Percentiles rank a stretch among this genome's conserved stretches.
Conservation (phyloP, 2,329 filamentous ascomycete species). For the Exophiala viscosa region DNA sequence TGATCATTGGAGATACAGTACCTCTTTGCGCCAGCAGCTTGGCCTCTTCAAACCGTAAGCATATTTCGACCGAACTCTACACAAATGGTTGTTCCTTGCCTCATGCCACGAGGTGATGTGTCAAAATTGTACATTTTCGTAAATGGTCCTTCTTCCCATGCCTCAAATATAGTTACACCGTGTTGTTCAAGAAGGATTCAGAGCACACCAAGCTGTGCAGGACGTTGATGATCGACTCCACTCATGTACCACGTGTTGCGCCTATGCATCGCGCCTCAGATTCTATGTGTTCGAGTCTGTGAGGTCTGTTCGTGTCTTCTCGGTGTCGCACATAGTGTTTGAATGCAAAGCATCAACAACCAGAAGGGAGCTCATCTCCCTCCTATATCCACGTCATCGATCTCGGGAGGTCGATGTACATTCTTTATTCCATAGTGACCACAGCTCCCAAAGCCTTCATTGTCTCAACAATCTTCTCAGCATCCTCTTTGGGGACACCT, state of each 20-base stretch:
- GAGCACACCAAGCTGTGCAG: neutral
- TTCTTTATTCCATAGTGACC: conserved; percentile 76
- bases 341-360: no score
- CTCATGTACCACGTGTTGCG: no score
- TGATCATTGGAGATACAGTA: neutral
- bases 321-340: no score
- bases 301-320: no score
- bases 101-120: neutral
- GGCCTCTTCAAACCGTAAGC: no score
- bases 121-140: conserved; percentile 7
- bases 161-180: neutral
- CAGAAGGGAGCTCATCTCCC: neutral
- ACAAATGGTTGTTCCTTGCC: no score
- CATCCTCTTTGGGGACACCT: conserved; percentile 96
- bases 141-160: no score
- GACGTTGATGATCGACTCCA: no score
- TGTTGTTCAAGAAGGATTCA: neutral
- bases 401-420: neutral
- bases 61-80: no score
- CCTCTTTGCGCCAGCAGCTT: no score
- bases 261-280: no score
- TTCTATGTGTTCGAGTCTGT: no score
- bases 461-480: conserved; percentile 94
- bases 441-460: conserved; percentile 91
- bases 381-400: neutral